phyloP scores from a whole-genome alignment of 2,329 filamentous ascomycete species.

The Elsinoe fawcettii region DNA sequence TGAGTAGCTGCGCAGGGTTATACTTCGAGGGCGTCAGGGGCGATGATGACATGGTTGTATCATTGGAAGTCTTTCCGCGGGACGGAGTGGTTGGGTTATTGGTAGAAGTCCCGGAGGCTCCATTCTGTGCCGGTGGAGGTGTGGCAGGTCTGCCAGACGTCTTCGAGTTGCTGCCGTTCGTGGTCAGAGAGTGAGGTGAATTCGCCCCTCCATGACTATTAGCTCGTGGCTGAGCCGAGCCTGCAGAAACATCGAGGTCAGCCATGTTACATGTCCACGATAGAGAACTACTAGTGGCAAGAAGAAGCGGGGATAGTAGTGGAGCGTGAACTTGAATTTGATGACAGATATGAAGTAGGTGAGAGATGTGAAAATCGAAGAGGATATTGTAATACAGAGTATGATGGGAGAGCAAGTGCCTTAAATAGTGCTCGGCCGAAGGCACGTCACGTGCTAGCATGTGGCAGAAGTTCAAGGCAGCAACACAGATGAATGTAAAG shows the following conservation, averaged over 20 bases:
- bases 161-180: not conserved
- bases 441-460: not conserved
- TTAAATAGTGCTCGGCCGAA: not conserved
- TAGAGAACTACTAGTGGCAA: not conserved
- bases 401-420: not conserved
- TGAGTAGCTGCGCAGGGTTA: constrained; percentile 29
- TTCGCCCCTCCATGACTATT: not conserved
- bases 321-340: too few species aligned
- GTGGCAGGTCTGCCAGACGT: not conserved
- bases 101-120: not conserved
- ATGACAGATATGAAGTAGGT: not conserved
- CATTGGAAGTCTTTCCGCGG: not conserved
- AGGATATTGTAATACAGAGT: not conserved
- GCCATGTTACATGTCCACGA: not conserved
- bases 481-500: not conserved
- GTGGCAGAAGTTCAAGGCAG: not conserved
- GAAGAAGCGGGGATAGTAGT: too few species aligned
- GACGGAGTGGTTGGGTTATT: not conserved
- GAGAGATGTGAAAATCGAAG: not conserved
- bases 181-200: not conserved
- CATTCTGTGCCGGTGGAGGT: not conserved
- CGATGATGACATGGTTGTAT: not conserved
- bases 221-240: not conserved
- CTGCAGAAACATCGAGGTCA: not conserved
- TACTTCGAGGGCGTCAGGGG: constrained; percentile 19